Percentiles rank a stretch among this genome's conserved stretches.
Evolutionary conservation across 2,329 filamentous ascomycete genomes (phyloP).

Genomic region (Cylindrodendrum hubeiense): DNA sequence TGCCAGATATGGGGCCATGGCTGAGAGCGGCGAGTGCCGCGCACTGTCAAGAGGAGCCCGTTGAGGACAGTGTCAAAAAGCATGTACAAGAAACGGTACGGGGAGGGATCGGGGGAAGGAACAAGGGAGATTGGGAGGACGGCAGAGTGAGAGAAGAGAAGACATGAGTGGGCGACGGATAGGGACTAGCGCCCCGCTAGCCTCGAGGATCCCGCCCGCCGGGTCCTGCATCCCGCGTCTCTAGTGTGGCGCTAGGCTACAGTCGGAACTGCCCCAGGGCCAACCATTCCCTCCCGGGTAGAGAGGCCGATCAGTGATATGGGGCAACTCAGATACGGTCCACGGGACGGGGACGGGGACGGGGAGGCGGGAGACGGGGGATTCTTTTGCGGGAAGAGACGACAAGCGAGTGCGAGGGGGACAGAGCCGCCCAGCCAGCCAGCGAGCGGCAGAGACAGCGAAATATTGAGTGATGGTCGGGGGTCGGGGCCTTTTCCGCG

Average conservation of each 20-base stretch:
- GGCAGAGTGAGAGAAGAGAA: constrained; percentile 35
- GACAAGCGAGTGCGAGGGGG: constrained; percentile 2
- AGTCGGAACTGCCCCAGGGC: constrained; percentile 12
- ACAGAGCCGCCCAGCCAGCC: not conserved
- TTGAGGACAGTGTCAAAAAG: constrained; percentile 16
- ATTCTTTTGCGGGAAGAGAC: constrained; percentile 2
- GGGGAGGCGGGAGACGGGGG: constrained; percentile 22
- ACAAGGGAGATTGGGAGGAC: constrained; percentile 19
- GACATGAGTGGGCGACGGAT: constrained; percentile 27
- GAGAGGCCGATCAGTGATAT: constrained; percentile 26
- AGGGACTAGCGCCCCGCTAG: constrained; percentile 20
- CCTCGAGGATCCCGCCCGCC: constrained; percentile 38
- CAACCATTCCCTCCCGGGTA: constrained; percentile 22
- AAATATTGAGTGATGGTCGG: not conserved
- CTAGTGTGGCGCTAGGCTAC: constrained; percentile 30
- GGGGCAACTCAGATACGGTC: constrained; percentile 12
- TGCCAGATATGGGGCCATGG: constrained; percentile 2
- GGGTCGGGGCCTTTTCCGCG: not conserved
- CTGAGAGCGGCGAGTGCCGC: constrained; percentile 4
- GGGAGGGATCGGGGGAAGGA: constrained; percentile 17
- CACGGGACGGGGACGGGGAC: constrained; percentile 19
- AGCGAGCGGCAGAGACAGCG: not conserved
- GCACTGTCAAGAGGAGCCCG: constrained; percentile 9
- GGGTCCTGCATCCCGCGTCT: constrained; percentile 41
- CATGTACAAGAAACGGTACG: constrained; percentile 1